Evolutionary conservation across 495 filamentous ascomycete species (phyloP).

Genomic region (Schizothecium vesticola): DNA sequence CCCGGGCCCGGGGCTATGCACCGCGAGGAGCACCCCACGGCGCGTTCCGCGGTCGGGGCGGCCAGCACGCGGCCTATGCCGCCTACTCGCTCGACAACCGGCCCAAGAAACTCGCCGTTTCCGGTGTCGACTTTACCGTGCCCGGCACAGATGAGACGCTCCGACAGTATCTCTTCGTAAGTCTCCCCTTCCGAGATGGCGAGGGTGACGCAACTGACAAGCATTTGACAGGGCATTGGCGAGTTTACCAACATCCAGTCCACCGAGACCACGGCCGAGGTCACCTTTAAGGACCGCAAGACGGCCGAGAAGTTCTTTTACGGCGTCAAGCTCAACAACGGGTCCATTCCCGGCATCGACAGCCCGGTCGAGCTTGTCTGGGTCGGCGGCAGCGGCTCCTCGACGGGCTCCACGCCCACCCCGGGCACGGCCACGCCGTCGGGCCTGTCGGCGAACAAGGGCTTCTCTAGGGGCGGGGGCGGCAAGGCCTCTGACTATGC

Average conservation of each 20-base stretch:
- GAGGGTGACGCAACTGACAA: conserved; percentile 19
- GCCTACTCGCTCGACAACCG: conserved; percentile 83
- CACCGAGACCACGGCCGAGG: conserved; percentile 54
- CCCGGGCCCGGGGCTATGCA: conserved; percentile 38
- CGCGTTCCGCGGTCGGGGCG: conserved; percentile 56
- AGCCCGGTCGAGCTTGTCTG: conserved; percentile 71
- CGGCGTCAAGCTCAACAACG: conserved; percentile 47
- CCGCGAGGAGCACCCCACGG: conserved; percentile 41
- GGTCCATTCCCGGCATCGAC: conserved; percentile 63
- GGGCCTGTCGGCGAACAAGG: neutral
- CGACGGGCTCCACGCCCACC: conserved; percentile 3
- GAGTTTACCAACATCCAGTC: conserved; percentile 74
- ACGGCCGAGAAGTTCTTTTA: conserved; percentile 83
- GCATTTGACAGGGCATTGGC: conserved; percentile 58
- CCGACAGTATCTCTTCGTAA: conserved; percentile 79
- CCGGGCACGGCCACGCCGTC: conserved; percentile 1
- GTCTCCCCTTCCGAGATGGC: conserved; percentile 21
- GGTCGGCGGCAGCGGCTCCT: conserved; percentile 47
- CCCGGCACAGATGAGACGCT: conserved; percentile 75
- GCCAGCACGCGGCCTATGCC: conserved; percentile 49
- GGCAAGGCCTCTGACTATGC: neutral
- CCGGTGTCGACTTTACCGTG: conserved; percentile 60
- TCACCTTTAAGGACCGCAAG: conserved; percentile 85
- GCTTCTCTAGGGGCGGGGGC: neutral
- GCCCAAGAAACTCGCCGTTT: conserved; percentile 68